A percentile compares a stretch with the other conserved stretches of the same genome.
These are phyloP conservation scores for Elsinoe batatas DNA, from an alignment of 2,329 filamentous ascomycete species.

Conservation along the genomic window DNA sequence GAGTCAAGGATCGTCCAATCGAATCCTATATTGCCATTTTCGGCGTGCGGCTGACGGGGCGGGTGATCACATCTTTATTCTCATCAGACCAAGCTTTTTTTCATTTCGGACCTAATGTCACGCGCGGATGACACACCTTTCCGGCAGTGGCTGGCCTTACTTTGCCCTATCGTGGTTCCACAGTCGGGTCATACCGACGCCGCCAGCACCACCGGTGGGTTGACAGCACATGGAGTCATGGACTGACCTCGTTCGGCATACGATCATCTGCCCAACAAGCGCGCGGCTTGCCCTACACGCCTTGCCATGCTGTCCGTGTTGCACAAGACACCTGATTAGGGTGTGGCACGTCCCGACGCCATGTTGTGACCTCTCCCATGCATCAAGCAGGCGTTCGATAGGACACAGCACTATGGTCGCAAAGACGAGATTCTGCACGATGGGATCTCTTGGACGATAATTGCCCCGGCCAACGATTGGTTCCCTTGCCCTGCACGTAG, in stretches of 20 bases:
- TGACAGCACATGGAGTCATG: neutral
- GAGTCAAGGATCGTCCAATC: neutral
- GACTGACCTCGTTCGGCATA: neutral
- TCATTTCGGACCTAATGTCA: neutral
- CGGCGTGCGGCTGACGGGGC: neutral
- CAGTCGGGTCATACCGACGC: neutral
- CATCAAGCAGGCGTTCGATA: neutral
- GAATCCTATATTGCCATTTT: neutral
- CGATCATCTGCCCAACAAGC: neutral
- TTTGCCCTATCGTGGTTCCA: constrained; percentile 1
- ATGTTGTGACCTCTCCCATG: neutral
- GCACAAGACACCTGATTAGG: neutral
- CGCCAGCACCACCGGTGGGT: neutral
- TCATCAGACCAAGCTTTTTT: neutral
- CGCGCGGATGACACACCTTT: neutral
- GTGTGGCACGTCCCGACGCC: neutral
- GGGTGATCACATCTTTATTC: constrained; percentile 1
- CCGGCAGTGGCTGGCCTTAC: neutral
- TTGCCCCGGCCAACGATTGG: neutral
- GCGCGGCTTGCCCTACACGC: neutral
- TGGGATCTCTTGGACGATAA: neutral
- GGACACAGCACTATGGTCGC: neutral
- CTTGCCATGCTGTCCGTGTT: neutral
- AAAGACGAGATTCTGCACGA: neutral
- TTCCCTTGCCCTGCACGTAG: neutral